Conservation (phyloP, 805 yeast genomes). For the Clavispora phyllophila region DNA sequence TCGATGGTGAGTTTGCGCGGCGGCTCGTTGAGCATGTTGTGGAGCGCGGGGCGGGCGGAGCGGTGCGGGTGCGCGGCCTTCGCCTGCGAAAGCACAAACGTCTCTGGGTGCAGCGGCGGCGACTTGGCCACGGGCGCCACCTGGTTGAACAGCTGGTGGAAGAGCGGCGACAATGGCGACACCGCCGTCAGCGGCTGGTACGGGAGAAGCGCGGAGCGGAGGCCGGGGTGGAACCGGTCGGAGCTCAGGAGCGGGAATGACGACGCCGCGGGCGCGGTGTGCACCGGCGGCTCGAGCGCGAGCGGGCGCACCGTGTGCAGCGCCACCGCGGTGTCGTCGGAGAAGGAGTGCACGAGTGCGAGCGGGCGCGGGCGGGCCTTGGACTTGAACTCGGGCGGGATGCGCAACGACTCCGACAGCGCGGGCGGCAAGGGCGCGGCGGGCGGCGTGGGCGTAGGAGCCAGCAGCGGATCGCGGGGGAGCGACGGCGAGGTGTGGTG, state of each 20-base stretch:
- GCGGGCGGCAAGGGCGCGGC: not conserved
- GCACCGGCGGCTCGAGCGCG: constrained; percentile 10
- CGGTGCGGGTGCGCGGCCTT: not conserved
- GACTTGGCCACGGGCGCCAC: constrained; percentile 4
- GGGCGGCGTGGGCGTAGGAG: not conserved
- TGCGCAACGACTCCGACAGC: constrained; percentile 6
- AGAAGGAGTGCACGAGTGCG: constrained; percentile 29
- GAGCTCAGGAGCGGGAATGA: constrained; percentile 3
- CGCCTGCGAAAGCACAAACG: constrained; percentile 1
- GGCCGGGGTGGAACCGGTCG: constrained; percentile 4
- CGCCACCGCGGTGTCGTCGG: constrained; percentile 11
- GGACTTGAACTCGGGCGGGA: constrained; percentile 27
- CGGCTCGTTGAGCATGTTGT: constrained; percentile 5
- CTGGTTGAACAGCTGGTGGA: constrained; percentile 31
- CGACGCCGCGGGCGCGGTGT: constrained; percentile 24
- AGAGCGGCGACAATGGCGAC: constrained; percentile 37
- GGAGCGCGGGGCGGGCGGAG: constrained; percentile 1
- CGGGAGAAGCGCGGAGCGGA: constrained; percentile 16
- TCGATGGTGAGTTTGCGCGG: constrained; percentile 1
- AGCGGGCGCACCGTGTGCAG: not conserved
- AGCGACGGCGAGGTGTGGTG: no score
- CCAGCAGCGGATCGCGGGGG: not conserved
- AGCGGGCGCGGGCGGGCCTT: constrained; percentile 38
- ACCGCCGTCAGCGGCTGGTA: constrained; percentile 25
- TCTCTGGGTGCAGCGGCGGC: not conserved